Conservation (phyloP, 1,284 basidiomycete genomes). For the Marasmius fiardii region DNA sequence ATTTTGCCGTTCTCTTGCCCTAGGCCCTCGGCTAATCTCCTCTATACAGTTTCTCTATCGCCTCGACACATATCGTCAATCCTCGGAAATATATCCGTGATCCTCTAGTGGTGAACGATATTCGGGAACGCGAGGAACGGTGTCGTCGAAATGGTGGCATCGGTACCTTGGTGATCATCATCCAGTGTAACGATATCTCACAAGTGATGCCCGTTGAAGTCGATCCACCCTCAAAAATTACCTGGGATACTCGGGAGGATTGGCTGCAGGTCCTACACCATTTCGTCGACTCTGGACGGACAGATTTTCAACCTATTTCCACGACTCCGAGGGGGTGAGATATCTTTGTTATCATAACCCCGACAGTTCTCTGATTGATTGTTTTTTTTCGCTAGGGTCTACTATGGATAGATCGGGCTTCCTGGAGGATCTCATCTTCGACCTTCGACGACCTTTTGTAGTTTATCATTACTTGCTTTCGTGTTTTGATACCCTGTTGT, state of each 20-base stretch:
- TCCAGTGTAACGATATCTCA: constrained; percentile 69
- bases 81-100: constrained; percentile 67
- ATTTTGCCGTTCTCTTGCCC: neutral
- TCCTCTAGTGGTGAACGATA: constrained; percentile 68
- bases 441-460: no score
- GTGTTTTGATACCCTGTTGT: no score
- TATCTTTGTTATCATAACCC: neutral
- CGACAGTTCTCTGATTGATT: neutral
- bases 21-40: constrained; percentile 13
- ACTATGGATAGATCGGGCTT: neutral
- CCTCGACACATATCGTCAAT: constrained; percentile 59
- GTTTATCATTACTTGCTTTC: no score
- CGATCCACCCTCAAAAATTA: constrained; percentile 66
- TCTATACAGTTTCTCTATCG: constrained; percentile 56
- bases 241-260: constrained; percentile 70
- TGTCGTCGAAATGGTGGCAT: constrained; percentile 70
- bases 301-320: constrained; percentile 76
- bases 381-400: neutral
- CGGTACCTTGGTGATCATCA: constrained; percentile 66
- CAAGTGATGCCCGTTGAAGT: constrained; percentile 84
- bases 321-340: constrained; percentile 69
- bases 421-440: no score
- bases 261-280: constrained; percentile 65
- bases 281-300: constrained; percentile 69
- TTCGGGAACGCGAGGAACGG: constrained; percentile 71